A percentile compares a stretch with the other conserved stretches of the same genome.
phyloP scores from a whole-genome alignment of 2,329 filamentous ascomycete genomes.

The Hypoxylon sp. region DNA sequence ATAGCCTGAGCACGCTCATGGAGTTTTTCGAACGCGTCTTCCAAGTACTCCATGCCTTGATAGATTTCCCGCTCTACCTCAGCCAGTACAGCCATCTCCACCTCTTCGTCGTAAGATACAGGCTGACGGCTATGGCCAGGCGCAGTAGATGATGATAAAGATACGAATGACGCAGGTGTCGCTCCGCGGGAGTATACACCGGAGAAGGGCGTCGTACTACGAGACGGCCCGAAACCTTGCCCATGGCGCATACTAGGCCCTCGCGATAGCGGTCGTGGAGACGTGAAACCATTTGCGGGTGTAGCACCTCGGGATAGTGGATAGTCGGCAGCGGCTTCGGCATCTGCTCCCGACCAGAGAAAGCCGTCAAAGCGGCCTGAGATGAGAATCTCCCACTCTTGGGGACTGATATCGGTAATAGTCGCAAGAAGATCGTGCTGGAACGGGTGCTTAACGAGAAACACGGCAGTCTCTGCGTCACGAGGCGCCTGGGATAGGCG shows the following conservation, averaged over 20 bases:
- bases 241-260: slow-evolving; percentile 55
- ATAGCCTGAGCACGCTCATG: slow-evolving; percentile 87
- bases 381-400: slow-evolving; percentile 96
- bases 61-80: slow-evolving; percentile 96
- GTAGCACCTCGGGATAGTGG: slow-evolving; percentile 64
- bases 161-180: slow-evolving; percentile 64
- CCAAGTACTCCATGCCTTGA: slow-evolving; percentile 90
- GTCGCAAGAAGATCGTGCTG: slow-evolving; percentile 90
- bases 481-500: slow-evolving; percentile 78
- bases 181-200: slow-evolving; percentile 65
- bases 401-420: slow-evolving; percentile 84
- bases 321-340: slow-evolving; percentile 61
- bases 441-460: slow-evolving; percentile 82
- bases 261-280: slow-evolving; percentile 53
- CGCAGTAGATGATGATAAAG: slow-evolving; percentile 55
- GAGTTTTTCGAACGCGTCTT: slow-evolving; percentile 93
- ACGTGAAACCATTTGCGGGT: slow-evolving; percentile 62
- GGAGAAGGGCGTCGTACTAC: slow-evolving; percentile 62
- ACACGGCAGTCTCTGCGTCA: slow-evolving; percentile 87
- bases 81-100: slow-evolving; percentile 87
- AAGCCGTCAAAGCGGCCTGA: slow-evolving; percentile 97
- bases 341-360: slow-evolving; percentile 89
- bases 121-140: slow-evolving; percentile 61
- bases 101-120: slow-evolving; percentile 93
- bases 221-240: slow-evolving; percentile 57